Evolutionary conservation across 768 basidiomycete species (phyloP).

Genomic region (Symmetrospora coprosmae): DNA sequence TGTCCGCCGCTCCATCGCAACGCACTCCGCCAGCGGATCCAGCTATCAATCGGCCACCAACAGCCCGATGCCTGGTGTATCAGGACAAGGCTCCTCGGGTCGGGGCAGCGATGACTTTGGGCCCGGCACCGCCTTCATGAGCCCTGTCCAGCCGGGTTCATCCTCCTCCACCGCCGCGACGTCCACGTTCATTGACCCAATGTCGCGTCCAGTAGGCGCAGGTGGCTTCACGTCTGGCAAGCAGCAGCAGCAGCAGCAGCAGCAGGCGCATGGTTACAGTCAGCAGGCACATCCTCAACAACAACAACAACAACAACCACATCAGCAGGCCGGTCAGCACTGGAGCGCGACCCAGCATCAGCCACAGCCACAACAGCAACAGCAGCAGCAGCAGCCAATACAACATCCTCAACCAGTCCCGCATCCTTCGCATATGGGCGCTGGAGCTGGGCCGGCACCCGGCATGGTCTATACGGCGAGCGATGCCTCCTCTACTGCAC

Average conservation of each 20-base stretch:
- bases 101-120: too few relatives aligned
- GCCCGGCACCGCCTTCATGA: too few relatives aligned
- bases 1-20: constrained; percentile 6
- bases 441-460: too few relatives aligned
- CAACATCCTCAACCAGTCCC: not conserved
- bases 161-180: too few relatives aligned
- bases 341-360: not conserved
- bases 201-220: not conserved
- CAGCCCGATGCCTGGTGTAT: too few relatives aligned
- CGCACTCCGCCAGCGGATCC: not conserved
- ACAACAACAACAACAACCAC: not conserved
- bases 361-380: not conserved
- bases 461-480: too few relatives aligned
- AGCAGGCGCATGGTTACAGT: not conserved
- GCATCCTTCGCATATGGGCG: not conserved
- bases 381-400: not conserved
- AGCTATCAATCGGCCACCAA: too few relatives aligned
- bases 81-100: too few relatives aligned
- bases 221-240: not conserved
- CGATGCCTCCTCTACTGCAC: too few relatives aligned
- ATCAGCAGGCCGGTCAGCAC: not conserved
- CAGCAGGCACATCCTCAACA: not conserved
- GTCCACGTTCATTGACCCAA: not conserved
- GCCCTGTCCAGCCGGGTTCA: too few relatives aligned
- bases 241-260: not conserved